Evolutionary conservation across 768 basidiomycete species (phyloP).

Genomic region (Holtermannia corniformis): DNA sequence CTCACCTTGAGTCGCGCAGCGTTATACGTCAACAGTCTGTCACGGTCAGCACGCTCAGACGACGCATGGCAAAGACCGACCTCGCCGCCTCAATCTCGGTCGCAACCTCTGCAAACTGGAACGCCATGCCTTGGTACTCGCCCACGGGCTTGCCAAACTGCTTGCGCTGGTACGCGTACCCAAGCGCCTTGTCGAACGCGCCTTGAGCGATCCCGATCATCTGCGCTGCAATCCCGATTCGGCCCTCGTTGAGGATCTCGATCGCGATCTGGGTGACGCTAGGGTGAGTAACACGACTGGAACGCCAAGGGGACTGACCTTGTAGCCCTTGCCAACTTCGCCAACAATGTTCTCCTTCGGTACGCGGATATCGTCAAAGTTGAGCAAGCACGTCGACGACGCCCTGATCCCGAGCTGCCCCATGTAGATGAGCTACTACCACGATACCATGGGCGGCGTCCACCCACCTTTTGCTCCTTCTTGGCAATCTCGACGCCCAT

Average conservation of each 20-base stretch:
- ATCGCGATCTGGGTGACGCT: conserved; percentile 62
- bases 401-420: conserved; percentile 75
- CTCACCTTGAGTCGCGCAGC: conserved; percentile 62
- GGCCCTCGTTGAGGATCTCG: conserved; percentile 92
- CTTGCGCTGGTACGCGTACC: conserved; percentile 83
- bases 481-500: conserved; percentile 97
- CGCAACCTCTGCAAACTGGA: conserved; percentile 85
- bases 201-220: conserved; percentile 98
- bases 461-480: conserved; percentile 76
- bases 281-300: not conserved
- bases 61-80: too few species aligned
- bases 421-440: not conserved
- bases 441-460: not conserved
- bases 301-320: conserved; percentile 43
- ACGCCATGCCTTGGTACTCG: conserved; percentile 84
- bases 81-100: conserved; percentile 83
- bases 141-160: conserved; percentile 94
- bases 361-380: conserved; percentile 83
- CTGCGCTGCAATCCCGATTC: conserved; percentile 95
- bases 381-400: conserved; percentile 86
- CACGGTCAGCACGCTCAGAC: too few species aligned
- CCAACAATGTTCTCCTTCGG: conserved; percentile 85
- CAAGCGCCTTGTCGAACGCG: conserved; percentile 89
- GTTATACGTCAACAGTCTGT: conserved; percentile 91
- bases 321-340: conserved; percentile 72